Percentiles rank a stretch among this genome's conserved stretches.
phyloP scores from a whole-genome alignment of 2,329 filamentous ascomycete genomes.

The Tolypocladium inflatum region DNA sequence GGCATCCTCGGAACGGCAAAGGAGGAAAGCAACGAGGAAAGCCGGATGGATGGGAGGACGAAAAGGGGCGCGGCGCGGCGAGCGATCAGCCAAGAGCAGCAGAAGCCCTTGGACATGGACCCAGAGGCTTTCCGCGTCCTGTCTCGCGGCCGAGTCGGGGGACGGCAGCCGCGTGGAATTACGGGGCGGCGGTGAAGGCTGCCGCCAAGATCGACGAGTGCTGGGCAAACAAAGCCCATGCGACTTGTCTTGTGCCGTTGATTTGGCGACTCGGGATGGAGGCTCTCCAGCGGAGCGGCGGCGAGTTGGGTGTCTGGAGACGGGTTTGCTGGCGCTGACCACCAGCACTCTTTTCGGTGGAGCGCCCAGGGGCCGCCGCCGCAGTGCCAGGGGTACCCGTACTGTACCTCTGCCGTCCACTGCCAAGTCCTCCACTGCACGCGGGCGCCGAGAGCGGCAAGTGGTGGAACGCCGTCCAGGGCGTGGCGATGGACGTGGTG shows the following conservation, averaged over 20 bases:
- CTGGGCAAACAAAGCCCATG: neutral
- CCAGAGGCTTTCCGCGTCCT: neutral
- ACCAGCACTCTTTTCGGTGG: neutral
- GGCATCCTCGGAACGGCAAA: neutral
- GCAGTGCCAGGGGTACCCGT: neutral
- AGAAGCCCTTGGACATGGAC: neutral
- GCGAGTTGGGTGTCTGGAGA: neutral
- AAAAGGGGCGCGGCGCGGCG: neutral
- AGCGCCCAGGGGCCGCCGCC: neutral
- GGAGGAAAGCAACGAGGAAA: neutral
- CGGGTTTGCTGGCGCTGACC: neutral
- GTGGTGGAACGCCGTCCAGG: neutral
- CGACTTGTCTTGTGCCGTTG: neutral
- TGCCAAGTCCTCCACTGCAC: neutral
- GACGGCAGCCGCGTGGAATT: neutral
- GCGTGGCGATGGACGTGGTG: neutral
- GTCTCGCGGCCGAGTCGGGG: neutral
- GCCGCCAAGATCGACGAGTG: neutral
- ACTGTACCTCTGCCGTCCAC: neutral
- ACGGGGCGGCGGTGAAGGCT: neutral
- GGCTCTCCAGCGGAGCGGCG: neutral
- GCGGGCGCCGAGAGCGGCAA: neutral
- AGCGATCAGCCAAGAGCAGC: neutral
- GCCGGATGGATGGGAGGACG: neutral
- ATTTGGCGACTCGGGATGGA: neutral